phyloP scores from a whole-genome alignment of 176 grass and related monocot species.

The Lolium multiflorum region DNA sequence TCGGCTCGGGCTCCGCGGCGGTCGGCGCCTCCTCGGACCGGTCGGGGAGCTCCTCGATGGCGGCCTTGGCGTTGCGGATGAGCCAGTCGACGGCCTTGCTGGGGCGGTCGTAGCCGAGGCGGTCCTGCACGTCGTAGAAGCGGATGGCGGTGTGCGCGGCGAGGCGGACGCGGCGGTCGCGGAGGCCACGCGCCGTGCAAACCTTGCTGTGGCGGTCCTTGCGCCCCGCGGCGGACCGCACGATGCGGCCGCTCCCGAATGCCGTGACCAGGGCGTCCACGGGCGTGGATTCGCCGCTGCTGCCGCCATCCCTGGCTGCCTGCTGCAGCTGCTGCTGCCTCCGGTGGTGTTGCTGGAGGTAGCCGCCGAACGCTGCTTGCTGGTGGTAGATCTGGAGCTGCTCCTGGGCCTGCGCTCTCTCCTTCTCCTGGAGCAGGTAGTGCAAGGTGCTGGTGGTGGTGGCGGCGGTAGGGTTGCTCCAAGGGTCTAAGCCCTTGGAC shows the following conservation, averaged over 20 bases:
- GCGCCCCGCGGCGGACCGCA: slow-evolving; percentile 84
- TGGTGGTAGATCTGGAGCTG: slow-evolving; percentile 72
- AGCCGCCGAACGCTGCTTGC: slow-evolving; percentile 54
- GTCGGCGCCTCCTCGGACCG: slow-evolving; percentile 52
- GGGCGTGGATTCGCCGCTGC: slow-evolving; percentile 75
- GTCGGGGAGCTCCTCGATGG: slow-evolving; percentile 84
- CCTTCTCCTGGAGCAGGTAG: slow-evolving; percentile 68
- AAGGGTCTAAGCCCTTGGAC: slow-evolving; percentile 76
- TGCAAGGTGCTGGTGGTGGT: slow-evolving; percentile 51
- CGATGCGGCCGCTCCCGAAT: slow-evolving; percentile 83
- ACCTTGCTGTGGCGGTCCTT: slow-evolving; percentile 99
- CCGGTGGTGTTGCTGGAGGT: slow-evolving; percentile 47
- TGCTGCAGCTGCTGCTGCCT: slow-evolving; percentile 41
- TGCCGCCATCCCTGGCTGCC: slow-evolving; percentile 34
- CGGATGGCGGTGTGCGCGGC: slow-evolving; percentile 95
- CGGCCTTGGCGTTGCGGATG: slow-evolving; percentile 83
- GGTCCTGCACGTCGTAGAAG: slow-evolving; percentile 98
- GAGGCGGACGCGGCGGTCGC: slow-evolving; percentile 91
- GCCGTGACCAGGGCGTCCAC: slow-evolving; percentile 59
- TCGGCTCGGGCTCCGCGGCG: slow-evolving; percentile 38
- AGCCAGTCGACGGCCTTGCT: slow-evolving; percentile 99
- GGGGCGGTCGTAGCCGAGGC: slow-evolving; percentile 94
- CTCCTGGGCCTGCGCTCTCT: slow-evolving; percentile 43
- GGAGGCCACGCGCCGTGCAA: slow-evolving; percentile 83
- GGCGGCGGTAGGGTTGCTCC: slow-evolving; percentile 56